Evolutionary conservation across 495 filamentous ascomycete species (phyloP), one percentile per base, ranked within the genome.

Genomic region (Mytilinidion resinicola): DNA sequence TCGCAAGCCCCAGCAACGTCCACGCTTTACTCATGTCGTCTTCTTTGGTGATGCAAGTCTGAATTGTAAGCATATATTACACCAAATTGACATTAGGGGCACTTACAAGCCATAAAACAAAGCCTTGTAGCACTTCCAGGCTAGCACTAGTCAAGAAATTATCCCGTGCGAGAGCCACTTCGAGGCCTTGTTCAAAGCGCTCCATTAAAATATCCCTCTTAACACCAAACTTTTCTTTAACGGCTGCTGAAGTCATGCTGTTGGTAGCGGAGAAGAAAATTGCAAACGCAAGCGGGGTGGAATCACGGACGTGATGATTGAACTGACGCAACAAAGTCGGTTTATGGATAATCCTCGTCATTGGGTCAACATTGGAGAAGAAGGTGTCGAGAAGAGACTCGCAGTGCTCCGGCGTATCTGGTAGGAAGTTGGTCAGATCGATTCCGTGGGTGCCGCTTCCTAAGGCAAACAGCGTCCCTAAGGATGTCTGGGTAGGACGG

Each of bases 1-100:
- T 48, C 7, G 64, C 60, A 30, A 67, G 10, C 19, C 64, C 64
- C 14, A 67, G 53, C 17, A 67, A 42, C 10, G 64, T 49, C 64
- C 64, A 67, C 36, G 61, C 64, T 57, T 67, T 61, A 60, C 62
- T 59, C 55, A 66, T 66, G 44, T 66, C 63, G 7, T 66, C 63
- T 37, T 66, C 63, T 53, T 48, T 59, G 7, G 58, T 59, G n/a
- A 66, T 66, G 43, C 63, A 66, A 17, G 63, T 66, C 41, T 53
- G 37, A 30, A 1, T 10, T 43, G 53, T 55, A 3, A 55, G 53
- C 36, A 55, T 21, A 20, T 1, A 8, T 6, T 41, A 41, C 33
- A 8, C 3, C n/a, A 11, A 21, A 1, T 14, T 55, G 15, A 25
- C 34, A 21, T 37, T 1, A 38, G 7, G 21, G 33, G 11, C 15